Percentiles rank a stretch among this genome's conserved stretches.
Evolutionary conservation across 352 stramenopile species (phyloP).

Genomic region (Phytophthora meadii): DNA sequence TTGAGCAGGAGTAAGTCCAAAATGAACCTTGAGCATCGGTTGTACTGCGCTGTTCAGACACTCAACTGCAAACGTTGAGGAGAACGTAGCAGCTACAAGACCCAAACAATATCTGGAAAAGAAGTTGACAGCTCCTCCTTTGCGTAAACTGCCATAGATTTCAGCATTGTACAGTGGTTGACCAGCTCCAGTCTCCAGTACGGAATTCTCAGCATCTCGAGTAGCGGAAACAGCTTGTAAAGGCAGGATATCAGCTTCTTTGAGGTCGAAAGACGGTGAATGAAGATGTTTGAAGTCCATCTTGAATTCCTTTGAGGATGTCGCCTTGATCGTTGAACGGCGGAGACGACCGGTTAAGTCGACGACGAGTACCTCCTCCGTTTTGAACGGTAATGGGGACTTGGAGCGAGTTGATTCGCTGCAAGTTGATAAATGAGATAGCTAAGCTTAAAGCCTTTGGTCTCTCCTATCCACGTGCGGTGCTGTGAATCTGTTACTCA

Average conservation of each 20-base stretch:
- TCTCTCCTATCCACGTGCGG: not conserved
- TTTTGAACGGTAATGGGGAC: constrained; percentile 3
- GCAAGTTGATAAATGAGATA: constrained; percentile 22
- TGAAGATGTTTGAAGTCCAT: constrained; percentile 30
- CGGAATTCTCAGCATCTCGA: constrained; percentile 18
- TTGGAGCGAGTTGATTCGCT: constrained; percentile 14
- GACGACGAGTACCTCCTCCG: constrained; percentile 32
- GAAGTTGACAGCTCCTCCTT: constrained; percentile 46
- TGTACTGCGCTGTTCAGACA: constrained; percentile 31
- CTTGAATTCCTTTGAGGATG: constrained; percentile 15
- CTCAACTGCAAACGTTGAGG: constrained; percentile 44
- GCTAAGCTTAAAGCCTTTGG: not conserved
- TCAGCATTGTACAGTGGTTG: constrained; percentile 64
- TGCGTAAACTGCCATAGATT: constrained; percentile 58
- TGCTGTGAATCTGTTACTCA: constrained; percentile 15
- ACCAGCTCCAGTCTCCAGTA: constrained; percentile 16
- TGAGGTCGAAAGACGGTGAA: constrained; percentile 25
- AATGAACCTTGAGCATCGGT: constrained; percentile 40
- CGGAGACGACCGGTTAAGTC: constrained; percentile 25
- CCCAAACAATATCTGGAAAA: constrained; percentile 47
- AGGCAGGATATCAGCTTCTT: constrained; percentile 6
- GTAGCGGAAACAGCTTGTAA: not conserved
- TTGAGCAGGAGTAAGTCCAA: constrained; percentile 30
- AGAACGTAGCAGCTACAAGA: constrained; percentile 47
- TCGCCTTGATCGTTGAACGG: constrained; percentile 21